Conservation (phyloP, 495 filamentous ascomycete genomes). For the Beverwykella pulmonaria region DNA sequence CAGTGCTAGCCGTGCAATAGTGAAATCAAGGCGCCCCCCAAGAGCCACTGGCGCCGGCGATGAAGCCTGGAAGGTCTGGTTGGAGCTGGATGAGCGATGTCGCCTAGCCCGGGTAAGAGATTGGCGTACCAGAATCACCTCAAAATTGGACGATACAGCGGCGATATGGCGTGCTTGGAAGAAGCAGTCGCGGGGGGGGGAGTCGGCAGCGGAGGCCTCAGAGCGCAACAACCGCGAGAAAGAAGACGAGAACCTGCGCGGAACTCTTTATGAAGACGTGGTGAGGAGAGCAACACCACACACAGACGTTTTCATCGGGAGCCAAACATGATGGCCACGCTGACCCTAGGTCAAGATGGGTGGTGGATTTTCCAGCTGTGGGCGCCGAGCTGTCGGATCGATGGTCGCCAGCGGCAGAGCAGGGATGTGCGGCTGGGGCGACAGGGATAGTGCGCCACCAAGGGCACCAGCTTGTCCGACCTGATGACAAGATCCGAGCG, state of each 20-base stretch:
- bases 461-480: background rate
- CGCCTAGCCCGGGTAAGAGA: background rate
- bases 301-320: background rate
- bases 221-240: background rate
- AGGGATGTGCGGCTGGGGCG: slow-evolving; percentile 27
- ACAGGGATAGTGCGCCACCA: slow-evolving; percentile 24
- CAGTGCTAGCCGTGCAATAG: background rate
- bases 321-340: background rate
- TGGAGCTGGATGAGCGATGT: slow-evolving; percentile 1
- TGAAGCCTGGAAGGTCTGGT: background rate
- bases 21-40: background rate
- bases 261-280: background rate
- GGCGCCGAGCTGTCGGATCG: slow-evolving; percentile 17
- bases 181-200: background rate
- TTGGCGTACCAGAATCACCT: background rate
- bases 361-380: background rate
- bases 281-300: too few species aligned
- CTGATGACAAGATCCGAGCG: background rate
- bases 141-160: slow-evolving; percentile 10
- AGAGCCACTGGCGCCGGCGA: slow-evolving; percentile 5
- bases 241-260: background rate
- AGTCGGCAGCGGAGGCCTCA: background rate
- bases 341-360: background rate
- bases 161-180: background rate
- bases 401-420: background rate